Base-by-base conservation (phyloP, 2,329 filamentous ascomycete genomes). In the Trichoderma guizhouense region DNA sequence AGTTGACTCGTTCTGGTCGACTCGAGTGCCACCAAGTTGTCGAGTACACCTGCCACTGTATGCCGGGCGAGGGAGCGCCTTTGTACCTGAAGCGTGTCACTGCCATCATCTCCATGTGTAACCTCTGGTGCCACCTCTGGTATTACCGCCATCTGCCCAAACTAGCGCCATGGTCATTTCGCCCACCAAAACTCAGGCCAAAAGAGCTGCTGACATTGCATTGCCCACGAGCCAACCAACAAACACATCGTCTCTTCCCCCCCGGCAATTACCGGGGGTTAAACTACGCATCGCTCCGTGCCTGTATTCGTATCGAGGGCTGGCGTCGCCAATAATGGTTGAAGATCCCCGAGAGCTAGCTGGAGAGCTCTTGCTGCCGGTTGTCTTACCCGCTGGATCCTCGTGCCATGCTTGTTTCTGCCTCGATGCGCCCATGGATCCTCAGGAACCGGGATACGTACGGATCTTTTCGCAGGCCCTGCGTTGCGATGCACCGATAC, bases 321-420 rank as follows among this genome's bases (percentile, higher is more conserved):
- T 62, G 28, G 57, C 51, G 32, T 60, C 60, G 39, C 71, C 34
- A 72, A 65, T 67, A 36, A 34, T 36, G 32, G 39, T 34, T 47
- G 66, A 69, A 69, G 66, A 69, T 61, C 57, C 36, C 47, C 67
- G 30, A 69, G 28, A 72, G 64, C 53, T 61, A 32, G 30, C 7
- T 8, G 47, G 47, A 53, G 32, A 67, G 61, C 60, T 66, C 58
- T 24, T 55, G 69, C 36, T 60, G 62, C 61, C 62, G 69, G 69
- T 67, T 32, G 58, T n/a, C 61, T 71, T 71, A 71, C 69, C 69
- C 69, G 69, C 62, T 70, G 67, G 39, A 36, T 18, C 69, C 15
- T 47, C 47, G 36, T 34, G 14, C 62, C 39, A 71, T 60, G 69
- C 62, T 65, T 67, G 62, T 51, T 68, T 51, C 58, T 69, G 51